Base-by-base conservation (phyloP, 345 rosid genomes). In the Lepidium aucheri region DNA sequence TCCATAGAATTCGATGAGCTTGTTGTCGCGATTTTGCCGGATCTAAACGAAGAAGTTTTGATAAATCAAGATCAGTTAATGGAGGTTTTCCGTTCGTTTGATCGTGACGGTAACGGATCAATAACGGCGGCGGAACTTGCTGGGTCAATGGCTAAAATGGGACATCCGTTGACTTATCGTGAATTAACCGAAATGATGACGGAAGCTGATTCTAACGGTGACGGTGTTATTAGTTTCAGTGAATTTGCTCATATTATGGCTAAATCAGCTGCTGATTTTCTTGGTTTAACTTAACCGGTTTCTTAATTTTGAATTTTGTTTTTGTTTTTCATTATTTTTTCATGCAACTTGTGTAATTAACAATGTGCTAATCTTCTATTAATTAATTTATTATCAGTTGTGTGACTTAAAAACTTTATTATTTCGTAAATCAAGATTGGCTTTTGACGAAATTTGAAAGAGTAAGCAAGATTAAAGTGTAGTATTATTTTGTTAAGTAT, bases 121-220 rank as follows among this genome's bases (percentile, higher is more conserved):
- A 86, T 88, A 4, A 83, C 92, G 7, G 88, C 96, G 6, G 88
- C 88, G 3, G 90, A 88, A 49, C 86, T 86, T 0, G 92, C 96
- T 0, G 86, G 88, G 4, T 81, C 96, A 30, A 84, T 86, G 92
- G 86, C 92, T 12, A 86, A 86, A 54, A 86, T 84, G 96, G 92
- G 96, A 3, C 92, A 88, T 15, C 90, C 92, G 40, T 81, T 86
- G 65, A 78, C 92, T 17, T 86, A 83, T 57, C 66, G 75, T 9
- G 96, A 92, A 74, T 72, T 92, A 2, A 75, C 96, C 36, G 90
- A 89, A 8, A 92, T 89, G 95, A 92, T 89, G 96, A 79, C 59
- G 60, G 89, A 87, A 56, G 96, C 98, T 15, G 98, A 89, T 56
- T 70, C 86, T 18, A 87, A 89, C 60, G 95, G 98, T 22, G 98